These are phyloP conservation scores for Irpex rosettiformis DNA, from an alignment of 1,284 basidiomycete genomes.

Conservation along the genomic window DNA sequence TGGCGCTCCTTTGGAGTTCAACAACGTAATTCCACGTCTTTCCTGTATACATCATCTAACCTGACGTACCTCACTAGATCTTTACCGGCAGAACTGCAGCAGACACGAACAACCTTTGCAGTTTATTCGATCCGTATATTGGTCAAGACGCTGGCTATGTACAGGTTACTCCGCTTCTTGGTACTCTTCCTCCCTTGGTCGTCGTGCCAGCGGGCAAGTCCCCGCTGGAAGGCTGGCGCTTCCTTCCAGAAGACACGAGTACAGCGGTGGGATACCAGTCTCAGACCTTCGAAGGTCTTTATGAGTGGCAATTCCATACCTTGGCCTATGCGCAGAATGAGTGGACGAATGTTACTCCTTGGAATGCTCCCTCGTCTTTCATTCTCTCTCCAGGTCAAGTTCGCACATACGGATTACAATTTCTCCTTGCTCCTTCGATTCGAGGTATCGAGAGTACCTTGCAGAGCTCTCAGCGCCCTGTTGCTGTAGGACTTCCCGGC, in stretches of 20 bases:
- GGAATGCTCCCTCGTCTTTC: conserved; percentile 54
- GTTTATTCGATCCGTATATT: conserved; percentile 56
- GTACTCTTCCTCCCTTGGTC: conserved; percentile 50
- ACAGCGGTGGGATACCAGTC: conserved; percentile 50
- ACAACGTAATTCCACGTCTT: conserved; percentile 39
- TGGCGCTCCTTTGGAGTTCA: conserved; percentile 53
- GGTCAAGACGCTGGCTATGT: conserved; percentile 55
- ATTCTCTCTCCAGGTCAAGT: conserved; percentile 44
- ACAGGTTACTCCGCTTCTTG: conserved; percentile 50
- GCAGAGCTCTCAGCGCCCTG: conserved; percentile 39
- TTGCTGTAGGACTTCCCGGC: conserved; percentile 51
- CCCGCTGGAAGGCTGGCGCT: conserved; percentile 58
- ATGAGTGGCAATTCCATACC: conserved; percentile 62
- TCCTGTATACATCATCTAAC: not conserved
- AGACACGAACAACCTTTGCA: conserved; percentile 50
- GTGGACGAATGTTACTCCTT: conserved; percentile 49
- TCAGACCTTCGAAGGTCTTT: conserved; percentile 57
- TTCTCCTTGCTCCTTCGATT: conserved; percentile 47
- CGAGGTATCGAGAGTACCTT: conserved; percentile 47
- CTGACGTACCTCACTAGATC: conserved; percentile 33
- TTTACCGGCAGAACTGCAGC: conserved; percentile 51
- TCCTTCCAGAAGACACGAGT: conserved; percentile 47
- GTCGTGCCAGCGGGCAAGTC: conserved; percentile 46
- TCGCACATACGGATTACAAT: conserved; percentile 52
- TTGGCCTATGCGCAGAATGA: conserved; percentile 56